Evolutionary conservation across 2,329 filamentous ascomycete species (phyloP).

Genomic region (Sporothrix inflata): DNA sequence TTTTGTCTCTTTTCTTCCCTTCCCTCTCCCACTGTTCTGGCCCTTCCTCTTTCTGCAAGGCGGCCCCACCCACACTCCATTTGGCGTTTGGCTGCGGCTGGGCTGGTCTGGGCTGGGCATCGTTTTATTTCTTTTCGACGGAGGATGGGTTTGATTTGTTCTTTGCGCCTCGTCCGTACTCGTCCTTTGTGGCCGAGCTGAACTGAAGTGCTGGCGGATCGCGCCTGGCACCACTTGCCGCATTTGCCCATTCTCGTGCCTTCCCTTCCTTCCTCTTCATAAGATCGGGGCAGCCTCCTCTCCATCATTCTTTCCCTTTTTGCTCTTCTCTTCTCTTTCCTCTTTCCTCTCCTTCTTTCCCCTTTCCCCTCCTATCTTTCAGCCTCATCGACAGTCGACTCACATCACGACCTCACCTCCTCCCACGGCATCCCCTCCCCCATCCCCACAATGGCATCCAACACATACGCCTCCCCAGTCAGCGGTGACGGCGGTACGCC

Average conservation of each 20-base stretch:
- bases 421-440: background rate
- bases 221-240: slow-evolving; percentile 1
- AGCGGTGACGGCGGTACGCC: slow-evolving; percentile 27
- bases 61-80: slow-evolving; percentile 2
- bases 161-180: background rate
- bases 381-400: background rate
- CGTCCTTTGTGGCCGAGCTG: background rate
- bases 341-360: background rate
- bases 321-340: background rate
- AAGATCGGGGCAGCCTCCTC: background rate
- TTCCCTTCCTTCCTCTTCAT: background rate
- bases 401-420: background rate
- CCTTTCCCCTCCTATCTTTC: background rate
- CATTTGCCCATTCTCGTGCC: background rate
- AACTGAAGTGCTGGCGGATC: background rate
- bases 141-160: background rate
- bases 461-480: slow-evolving; percentile 29
- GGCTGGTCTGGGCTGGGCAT: background rate
- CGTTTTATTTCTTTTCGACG: background rate
- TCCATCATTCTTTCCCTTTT: background rate
- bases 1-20: background rate
- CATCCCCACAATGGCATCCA: background rate
- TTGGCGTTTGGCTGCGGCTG: slow-evolving; percentile 12
- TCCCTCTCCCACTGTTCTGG: background rate
- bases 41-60: slow-evolving; percentile 10